Evolutionary conservation across 1,284 basidiomycete genomes (phyloP), one percentile per base, ranked within the genome.

Genomic region (Cerrena zonata): DNA sequence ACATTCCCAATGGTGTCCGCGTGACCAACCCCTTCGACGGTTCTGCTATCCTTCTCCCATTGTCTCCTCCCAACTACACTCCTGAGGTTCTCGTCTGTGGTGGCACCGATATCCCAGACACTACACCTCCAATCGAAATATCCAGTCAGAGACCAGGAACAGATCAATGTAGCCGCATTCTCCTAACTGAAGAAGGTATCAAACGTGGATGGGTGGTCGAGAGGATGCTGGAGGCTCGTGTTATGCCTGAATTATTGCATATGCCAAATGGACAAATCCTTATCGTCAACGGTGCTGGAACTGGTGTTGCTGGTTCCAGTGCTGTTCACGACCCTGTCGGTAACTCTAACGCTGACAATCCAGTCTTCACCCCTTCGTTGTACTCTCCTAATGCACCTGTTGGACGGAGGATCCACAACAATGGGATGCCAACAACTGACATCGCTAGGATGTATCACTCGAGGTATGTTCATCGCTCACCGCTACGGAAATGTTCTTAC

Each of bases 81-180:
- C 74, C 77, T 10, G 75, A 76, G 47, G 65, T 79, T 5, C 66
- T 79, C 41, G 69, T 80, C 22, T 79, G 77, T 55, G 77, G 77
- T 30, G 78, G 77, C 4, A 34, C 45, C 4, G 67, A 54, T 7
- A 42, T 48, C 15, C 56, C 55, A 12, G 69, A 69, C 47, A 53
- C 54, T 2, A 60, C 64, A 25, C 67, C 64, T 21, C 59, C 65
- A 15, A 55, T 52, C 5, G 55, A 66, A 13, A 44, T 73, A 5
- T 65, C 63, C 1, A 64, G 68, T 1, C 68, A 69, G 46, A 61
- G 61, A 24, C 69, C 69, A 1, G 73, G 72, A 1, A 65, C 69
- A 1, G 60, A 64, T 45, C 71, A 75, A 51, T 75, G 73, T 58
- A 67, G 64, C 40, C 61, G 73, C 4, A 69, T 76, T 54, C 62